These are phyloP conservation scores for Zelonia costaricensis DNA, from an alignment of 208 protist genomes.

Conservation along the genomic window DNA sequence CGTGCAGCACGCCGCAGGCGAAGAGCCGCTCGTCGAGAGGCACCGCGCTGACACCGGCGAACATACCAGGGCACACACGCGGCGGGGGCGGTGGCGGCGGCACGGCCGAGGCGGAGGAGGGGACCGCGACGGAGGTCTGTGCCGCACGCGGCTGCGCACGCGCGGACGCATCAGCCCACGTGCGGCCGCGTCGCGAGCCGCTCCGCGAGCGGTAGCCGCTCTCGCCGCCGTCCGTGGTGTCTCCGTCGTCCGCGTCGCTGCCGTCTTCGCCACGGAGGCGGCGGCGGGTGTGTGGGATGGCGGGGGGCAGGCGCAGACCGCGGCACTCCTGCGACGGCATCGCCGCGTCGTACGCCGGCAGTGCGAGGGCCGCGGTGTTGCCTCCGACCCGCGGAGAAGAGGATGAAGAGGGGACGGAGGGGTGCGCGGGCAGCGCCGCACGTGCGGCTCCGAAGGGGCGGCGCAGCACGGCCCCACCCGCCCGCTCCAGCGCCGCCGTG, in stretches of 20 bases:
- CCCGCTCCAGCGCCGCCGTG: slow-evolving; percentile 32
- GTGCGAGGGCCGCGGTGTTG: slow-evolving; percentile 10
- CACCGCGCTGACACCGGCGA: slow-evolving; percentile 63
- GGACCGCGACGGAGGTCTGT: background rate
- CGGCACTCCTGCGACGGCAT: slow-evolving; percentile 1
- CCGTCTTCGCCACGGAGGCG: too few relatives aligned
- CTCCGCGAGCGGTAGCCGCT: slow-evolving; percentile 9
- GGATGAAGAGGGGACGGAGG: too few relatives aligned
- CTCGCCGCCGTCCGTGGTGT: background rate
- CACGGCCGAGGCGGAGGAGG: background rate
- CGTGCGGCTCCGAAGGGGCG: slow-evolving; percentile 26
- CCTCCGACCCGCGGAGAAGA: too few relatives aligned
- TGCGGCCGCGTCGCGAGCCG: slow-evolving; percentile 9
- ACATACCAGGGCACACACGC: slow-evolving; percentile 48
- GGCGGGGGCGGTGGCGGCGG: background rate
- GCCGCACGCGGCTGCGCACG: background rate
- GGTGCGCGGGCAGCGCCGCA: too few relatives aligned
- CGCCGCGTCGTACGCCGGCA: slow-evolving; percentile 2
- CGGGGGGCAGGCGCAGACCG: slow-evolving; percentile 3
- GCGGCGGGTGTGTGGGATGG: slow-evolving; percentile 6
- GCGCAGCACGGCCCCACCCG: slow-evolving; percentile 27
- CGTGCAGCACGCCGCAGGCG: slow-evolving; percentile 8
- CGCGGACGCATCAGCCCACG: slow-evolving; percentile 17
- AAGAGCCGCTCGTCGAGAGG: slow-evolving; percentile 57
- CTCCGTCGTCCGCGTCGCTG: background rate